These are phyloP conservation scores for Glonium stellatum DNA, from an alignment of 495 filamentous ascomycete genomes.

Conservation along the genomic window DNA sequence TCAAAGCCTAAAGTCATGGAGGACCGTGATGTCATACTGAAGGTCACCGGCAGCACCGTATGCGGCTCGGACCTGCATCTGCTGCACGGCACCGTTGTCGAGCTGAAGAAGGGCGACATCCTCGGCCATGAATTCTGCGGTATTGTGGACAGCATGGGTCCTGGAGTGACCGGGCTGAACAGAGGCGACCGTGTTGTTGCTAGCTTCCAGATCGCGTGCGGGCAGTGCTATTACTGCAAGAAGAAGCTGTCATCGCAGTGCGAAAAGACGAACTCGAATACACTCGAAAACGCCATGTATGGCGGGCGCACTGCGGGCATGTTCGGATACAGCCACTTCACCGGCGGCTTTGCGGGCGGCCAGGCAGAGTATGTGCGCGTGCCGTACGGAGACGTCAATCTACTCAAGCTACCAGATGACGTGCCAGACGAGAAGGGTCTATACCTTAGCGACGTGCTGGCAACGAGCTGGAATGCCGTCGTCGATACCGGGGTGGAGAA, in stretches of 20 bases:
- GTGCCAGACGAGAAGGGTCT: constrained; percentile 85
- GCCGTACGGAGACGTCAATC: constrained; percentile 74
- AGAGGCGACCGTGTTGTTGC: constrained; percentile 75
- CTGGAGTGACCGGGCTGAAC: constrained; percentile 51
- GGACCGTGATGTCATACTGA: constrained; percentile 70
- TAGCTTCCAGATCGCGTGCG: constrained; percentile 80
- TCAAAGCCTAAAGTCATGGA: constrained; percentile 66
- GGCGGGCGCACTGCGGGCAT: constrained; percentile 58
- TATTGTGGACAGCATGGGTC: constrained; percentile 64
- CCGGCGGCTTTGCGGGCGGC: constrained; percentile 82
- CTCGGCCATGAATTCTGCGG: constrained; percentile 89
- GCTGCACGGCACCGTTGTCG: constrained; percentile 61
- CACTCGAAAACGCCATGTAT: constrained; percentile 60
- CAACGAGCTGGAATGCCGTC: constrained; percentile 73
- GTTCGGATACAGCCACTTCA: constrained; percentile 72
- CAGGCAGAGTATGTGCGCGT: constrained; percentile 86
- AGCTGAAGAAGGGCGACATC: constrained; percentile 78
- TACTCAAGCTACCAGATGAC: constrained; percentile 69
- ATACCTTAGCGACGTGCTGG: constrained; percentile 73
- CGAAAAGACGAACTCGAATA: constrained; percentile 69
- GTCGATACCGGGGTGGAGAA: constrained; percentile 77
- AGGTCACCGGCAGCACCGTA: constrained; percentile 77
- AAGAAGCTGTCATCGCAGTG: constrained; percentile 70
- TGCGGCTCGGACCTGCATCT: constrained; percentile 85
- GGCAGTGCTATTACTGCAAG: constrained; percentile 69